A percentile compares a stretch with the other conserved stretches of the same genome.
phyloP scores from a whole-genome alignment of 306 rosid genomes.

The Gastrolobium bilobum region DNA sequence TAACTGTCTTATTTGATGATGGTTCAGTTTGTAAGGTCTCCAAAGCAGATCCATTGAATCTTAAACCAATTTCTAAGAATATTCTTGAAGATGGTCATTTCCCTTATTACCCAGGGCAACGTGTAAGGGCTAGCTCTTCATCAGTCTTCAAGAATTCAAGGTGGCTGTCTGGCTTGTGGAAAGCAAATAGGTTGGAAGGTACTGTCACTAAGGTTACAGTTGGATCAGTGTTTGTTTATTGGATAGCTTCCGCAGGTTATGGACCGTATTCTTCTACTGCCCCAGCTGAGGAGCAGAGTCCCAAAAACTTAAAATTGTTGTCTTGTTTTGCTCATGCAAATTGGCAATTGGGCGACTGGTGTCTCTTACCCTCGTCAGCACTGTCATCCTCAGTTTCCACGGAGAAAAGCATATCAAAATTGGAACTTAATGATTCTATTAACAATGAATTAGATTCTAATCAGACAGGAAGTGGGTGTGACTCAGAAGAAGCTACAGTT shows the following conservation, averaged over 20 bases:
- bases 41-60: constrained; percentile 89
- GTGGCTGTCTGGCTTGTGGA: constrained; percentile 99
- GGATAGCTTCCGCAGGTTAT: constrained; percentile 99
- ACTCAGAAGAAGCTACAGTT: constrained; percentile 72
- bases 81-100: constrained; percentile 91
- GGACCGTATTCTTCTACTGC: constrained; percentile 93
- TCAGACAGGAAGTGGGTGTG: constrained; percentile 76
- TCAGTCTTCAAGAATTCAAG: constrained; percentile 92
- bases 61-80: constrained; percentile 89
- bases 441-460: constrained; percentile 69
- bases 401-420: constrained; percentile 66
- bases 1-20: constrained; percentile 92
- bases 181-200: constrained; percentile 92
- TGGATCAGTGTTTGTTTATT: constrained; percentile 90
- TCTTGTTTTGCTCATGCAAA: constrained; percentile 93
- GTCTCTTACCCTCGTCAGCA: constrained; percentile 72
- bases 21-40: constrained; percentile 94
- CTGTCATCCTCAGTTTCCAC: constrained; percentile 56
- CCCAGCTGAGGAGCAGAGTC: constrained; percentile 96
- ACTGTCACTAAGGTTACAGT: constrained; percentile 93
- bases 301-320: constrained; percentile 84
- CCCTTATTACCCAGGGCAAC: constrained; percentile 98
- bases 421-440: constrained; percentile 64
- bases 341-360: constrained; percentile 99
- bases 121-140: constrained; percentile 93